Conservation (phyloP, 164 flowering plant species). For the Hamamelis virginiana region DNA sequence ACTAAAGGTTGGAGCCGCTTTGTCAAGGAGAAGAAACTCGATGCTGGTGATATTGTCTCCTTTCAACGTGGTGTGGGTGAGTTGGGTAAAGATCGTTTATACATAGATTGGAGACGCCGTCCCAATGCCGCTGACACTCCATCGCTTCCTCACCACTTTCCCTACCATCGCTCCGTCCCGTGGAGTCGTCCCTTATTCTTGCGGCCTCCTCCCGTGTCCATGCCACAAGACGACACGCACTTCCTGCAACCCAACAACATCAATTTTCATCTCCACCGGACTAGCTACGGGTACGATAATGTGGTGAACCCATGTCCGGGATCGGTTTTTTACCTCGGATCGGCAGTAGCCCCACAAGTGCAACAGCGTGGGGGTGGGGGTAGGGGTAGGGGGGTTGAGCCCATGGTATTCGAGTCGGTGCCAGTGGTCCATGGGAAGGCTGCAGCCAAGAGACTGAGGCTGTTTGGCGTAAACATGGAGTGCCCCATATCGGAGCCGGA, state of each 20-base stretch:
- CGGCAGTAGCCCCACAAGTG: constrained; percentile 18
- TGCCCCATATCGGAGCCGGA: constrained; percentile 55
- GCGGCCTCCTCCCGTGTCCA: background rate
- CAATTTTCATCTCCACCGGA: constrained; percentile 1
- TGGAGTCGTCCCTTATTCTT: constrained; percentile 34
- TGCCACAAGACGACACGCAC: constrained; percentile 11
- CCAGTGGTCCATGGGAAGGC: constrained; percentile 74
- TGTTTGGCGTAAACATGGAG: constrained; percentile 91
- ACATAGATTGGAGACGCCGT: constrained; percentile 82
- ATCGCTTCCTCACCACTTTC: constrained; percentile 9
- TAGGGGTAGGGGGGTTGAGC: constrained; percentile 19
- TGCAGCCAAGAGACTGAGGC: constrained; percentile 63
- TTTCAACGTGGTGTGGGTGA: constrained; percentile 74
- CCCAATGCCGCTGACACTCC: constrained; percentile 37
- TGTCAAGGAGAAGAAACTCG: constrained; percentile 91
- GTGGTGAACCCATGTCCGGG: constrained; percentile 18
- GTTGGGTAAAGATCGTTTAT: constrained; percentile 46
- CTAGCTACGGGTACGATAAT: constrained; percentile 17
- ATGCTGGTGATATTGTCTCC: constrained; percentile 89
- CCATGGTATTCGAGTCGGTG: constrained; percentile 66
- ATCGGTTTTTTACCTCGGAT: constrained; percentile 29
- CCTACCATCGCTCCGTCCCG: constrained; percentile 28
- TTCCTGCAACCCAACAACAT: constrained; percentile 20
- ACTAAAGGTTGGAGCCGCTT: constrained; percentile 98
- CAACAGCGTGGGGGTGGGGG: constrained; percentile 19